These are phyloP conservation scores for Globisporangium irregulare DNA, from an alignment of 352 stramenopile genomes.

Conservation along the genomic window DNA sequence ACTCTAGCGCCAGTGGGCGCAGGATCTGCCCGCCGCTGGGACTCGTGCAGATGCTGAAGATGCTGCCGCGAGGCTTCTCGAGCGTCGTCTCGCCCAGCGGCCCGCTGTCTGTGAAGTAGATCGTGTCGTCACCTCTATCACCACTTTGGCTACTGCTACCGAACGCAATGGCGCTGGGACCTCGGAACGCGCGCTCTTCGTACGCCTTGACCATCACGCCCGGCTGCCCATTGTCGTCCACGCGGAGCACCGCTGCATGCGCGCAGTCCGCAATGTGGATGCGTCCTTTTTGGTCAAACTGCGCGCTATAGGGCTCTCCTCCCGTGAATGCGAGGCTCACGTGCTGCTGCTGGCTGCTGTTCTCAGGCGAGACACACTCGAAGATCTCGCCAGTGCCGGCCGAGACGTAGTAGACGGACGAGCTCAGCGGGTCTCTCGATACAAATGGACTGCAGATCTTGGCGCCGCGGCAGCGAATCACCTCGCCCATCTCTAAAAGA, in stretches of 20 bases:
- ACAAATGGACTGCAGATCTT: conserved; percentile 81
- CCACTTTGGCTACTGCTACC: neutral
- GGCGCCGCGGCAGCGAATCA: conserved; percentile 54
- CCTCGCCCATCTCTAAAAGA: conserved; percentile 21
- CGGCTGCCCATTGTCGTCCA: conserved; percentile 55
- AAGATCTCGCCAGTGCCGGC: conserved; percentile 69
- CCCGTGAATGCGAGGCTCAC: conserved; percentile 56
- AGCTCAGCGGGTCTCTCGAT: conserved; percentile 16
- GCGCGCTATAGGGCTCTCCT: conserved; percentile 61
- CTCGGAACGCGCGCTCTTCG: conserved; percentile 73
- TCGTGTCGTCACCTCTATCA: conserved; percentile 32
- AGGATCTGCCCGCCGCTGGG: conserved; percentile 71
- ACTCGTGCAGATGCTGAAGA: conserved; percentile 70
- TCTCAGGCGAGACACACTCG: conserved; percentile 34
- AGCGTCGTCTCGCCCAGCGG: conserved; percentile 84
- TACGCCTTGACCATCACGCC: conserved; percentile 82
- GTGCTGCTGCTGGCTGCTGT: conserved; percentile 22
- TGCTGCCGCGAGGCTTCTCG: conserved; percentile 68
- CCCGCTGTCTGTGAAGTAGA: conserved; percentile 87
- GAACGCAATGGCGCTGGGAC: conserved; percentile 69
- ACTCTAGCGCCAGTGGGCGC: conserved; percentile 62
- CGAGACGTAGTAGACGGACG: conserved; percentile 70
- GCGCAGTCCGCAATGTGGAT: conserved; percentile 74
- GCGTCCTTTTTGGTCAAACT: conserved; percentile 55
- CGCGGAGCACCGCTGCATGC: conserved; percentile 65